Base-by-base conservation (phyloP, 345 rosid species). In the Noccaea caerulescens region DNA sequence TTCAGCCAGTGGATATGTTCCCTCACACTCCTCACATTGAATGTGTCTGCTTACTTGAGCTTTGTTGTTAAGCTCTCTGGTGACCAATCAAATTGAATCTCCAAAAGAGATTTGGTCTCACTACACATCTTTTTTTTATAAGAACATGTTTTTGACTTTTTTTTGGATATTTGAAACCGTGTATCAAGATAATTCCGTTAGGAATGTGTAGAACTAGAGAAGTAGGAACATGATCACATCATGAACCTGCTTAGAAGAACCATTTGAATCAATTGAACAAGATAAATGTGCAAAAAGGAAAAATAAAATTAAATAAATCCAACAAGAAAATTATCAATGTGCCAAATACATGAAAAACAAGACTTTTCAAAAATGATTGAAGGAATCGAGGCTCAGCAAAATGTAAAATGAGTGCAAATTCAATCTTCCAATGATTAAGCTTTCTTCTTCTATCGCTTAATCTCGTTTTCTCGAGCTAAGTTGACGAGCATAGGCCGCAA, bases 21-120 rank as follows among this genome's bases (percentile, higher is more conserved):
- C 96, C 96, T 53, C 97, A 93, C 80, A 90, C 97, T 9, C 96
- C 98, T 39, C 98, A 93, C 47, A 88, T 88, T 2, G 98, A 93
- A 74, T 93, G 96, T 70, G 87, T 93, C 56, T 91, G 92, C 80
- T 78, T 80, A 8, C 66, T 91, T 38, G 97, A 93, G 89, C 92
- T 91, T 63, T 51, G 82, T 70, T 87, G 85, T 3, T 27, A 27
- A 87, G 23, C 52, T 10, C 13, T 8, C 16, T 57, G 16, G 46
- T 49, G 12, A 50, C 72, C 14, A 20, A 20, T 20, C 23, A 20
- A 20, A 20, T 20, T 20, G 23, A 20, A 20, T 20, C 23, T 20
- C 23, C 23, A 20, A 20, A 20, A 20, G 23, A 20, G 23, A 20
- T 20, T 20, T 20, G 23, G 23, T 20, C 23, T 20, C 23, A 20